phyloP scores from a whole-genome alignment of 2,329 filamentous ascomycete genomes.

The Microcyclospora pomicola region DNA sequence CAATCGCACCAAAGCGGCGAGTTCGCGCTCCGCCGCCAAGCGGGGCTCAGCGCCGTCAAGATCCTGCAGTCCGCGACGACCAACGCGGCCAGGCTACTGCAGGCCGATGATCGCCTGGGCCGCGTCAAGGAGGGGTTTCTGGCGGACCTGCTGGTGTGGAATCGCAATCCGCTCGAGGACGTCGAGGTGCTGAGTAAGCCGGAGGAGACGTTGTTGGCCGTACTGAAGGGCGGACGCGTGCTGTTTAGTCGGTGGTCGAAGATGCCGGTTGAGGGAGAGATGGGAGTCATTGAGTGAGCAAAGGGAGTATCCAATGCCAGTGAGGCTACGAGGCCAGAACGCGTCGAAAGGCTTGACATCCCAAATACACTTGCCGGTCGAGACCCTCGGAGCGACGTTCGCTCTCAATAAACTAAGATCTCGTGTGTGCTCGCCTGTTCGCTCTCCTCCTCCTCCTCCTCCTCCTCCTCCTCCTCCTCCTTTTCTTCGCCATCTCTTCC shows the following conservation, averaged over 20 bases:
- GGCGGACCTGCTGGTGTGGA: constrained; percentile 41
- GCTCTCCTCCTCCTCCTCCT: too few relatives aligned
- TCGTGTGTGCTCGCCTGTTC: too few relatives aligned
- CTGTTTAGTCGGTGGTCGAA: constrained; percentile 23
- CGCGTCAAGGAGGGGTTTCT: constrained; percentile 37
- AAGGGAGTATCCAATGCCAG: not conserved
- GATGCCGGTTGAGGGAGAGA: constrained; percentile 9
- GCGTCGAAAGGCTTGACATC: too few relatives aligned
- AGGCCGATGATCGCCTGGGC: constrained; percentile 34
- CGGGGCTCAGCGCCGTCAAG: constrained; percentile 29
- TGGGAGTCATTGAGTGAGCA: constrained; percentile 8
- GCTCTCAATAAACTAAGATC: too few relatives aligned
- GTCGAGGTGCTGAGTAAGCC: constrained; percentile 37
- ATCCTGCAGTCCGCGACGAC: constrained; percentile 40
- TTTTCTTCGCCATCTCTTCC: too few relatives aligned
- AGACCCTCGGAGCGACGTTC: too few relatives aligned
- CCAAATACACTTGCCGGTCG: too few relatives aligned
- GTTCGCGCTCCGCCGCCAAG: constrained; percentile 33
- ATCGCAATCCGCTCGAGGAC: constrained; percentile 42
- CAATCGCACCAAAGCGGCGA: constrained; percentile 36
- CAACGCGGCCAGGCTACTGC: constrained; percentile 38
- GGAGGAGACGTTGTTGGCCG: constrained; percentile 35
- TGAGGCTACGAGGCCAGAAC: not conserved
- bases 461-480: too few relatives aligned
- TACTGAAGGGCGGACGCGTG: constrained; percentile 43